phyloP scores from a whole-genome alignment of 805 yeast species.

The Kluyveromyces siamensis region DNA sequence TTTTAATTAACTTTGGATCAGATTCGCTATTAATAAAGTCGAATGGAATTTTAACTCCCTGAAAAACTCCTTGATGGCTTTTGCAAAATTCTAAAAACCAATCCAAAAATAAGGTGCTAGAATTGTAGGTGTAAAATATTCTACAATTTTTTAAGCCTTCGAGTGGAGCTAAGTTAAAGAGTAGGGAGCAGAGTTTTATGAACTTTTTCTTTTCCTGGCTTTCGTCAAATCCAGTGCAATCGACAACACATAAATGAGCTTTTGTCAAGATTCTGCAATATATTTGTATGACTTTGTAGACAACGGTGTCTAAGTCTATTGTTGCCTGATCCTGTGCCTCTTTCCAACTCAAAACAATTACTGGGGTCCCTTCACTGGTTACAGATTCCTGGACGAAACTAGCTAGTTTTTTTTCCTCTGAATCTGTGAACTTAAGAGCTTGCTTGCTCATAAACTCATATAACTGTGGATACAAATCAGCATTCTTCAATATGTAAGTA shows the following conservation, averaged over 20 bases:
- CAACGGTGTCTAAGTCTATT: constrained; percentile 39
- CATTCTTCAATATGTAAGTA: constrained; percentile 39
- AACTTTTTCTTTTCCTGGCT: constrained; percentile 16
- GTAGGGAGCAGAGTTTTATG: constrained; percentile 13
- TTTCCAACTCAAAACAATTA: constrained; percentile 44
- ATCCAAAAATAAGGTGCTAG: constrained; percentile 22
- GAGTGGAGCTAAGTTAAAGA: constrained; percentile 42
- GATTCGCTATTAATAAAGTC: constrained; percentile 39
- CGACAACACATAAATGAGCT: constrained; percentile 53
- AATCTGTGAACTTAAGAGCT: constrained; percentile 43
- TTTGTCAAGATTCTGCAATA: constrained; percentile 66
- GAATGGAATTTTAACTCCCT: constrained; percentile 23
- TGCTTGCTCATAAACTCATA: constrained; percentile 69
- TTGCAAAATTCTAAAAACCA: constrained; percentile 19
- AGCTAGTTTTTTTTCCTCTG: constrained; percentile 28
- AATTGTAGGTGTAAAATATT: constrained; percentile 41
- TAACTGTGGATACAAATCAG: constrained; percentile 41
- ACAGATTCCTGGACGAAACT: constrained; percentile 54
- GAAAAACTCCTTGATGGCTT: constrained; percentile 17
- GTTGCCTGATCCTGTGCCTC: constrained; percentile 27
- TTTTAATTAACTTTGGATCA: constrained; percentile 35
- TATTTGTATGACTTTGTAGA: constrained; percentile 54
- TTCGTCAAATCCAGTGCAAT: constrained; percentile 52
- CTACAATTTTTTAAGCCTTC: constrained; percentile 44
- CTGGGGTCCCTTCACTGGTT: constrained; percentile 65